phyloP scores from a whole-genome alignment of 768 basidiomycete species.

The Dendrothele bispora region DNA sequence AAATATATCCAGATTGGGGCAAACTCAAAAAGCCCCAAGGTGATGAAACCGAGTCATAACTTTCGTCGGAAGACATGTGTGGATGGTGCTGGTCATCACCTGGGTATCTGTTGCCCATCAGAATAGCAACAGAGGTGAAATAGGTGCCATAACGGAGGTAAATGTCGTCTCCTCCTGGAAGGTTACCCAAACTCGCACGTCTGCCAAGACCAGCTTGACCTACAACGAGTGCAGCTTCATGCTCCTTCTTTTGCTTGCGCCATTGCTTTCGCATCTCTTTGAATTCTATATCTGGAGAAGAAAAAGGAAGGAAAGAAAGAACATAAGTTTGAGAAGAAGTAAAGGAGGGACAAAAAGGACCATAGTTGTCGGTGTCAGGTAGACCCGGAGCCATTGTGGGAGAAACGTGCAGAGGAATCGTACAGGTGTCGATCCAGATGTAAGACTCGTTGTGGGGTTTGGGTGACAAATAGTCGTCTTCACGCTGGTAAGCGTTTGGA shows the following conservation, averaged over 20 bases:
- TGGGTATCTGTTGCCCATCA: constrained; percentile 31
- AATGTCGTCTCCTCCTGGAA: constrained; percentile 4
- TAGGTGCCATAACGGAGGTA: constrained; percentile 3
- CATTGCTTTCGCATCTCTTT: constrained; percentile 96
- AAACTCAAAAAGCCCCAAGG: constrained; percentile 21
- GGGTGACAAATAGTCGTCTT: constrained; percentile 17
- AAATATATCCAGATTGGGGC: constrained; percentile 15
- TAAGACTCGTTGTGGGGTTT: constrained; percentile 29
- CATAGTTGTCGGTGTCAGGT: constrained; percentile 54
- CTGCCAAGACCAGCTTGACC: constrained; percentile 2
- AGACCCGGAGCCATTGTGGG: constrained; percentile 31
- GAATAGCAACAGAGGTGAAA: constrained; percentile 5
- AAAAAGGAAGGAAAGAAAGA: constrained; percentile 1
- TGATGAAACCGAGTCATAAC: constrained; percentile 31
- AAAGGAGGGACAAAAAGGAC: constrained; percentile 51
- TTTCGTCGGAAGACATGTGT: constrained; percentile 22
- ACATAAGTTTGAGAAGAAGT: constrained; percentile 7
- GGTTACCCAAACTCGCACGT: background rate
- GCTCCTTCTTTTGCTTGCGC: constrained; percentile 91
- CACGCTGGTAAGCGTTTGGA: constrained; percentile 34
- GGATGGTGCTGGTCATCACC: constrained; percentile 26
- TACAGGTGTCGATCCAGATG: constrained; percentile 45
- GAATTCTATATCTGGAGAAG: constrained; percentile 68
- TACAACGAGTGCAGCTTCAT: constrained; percentile 20
- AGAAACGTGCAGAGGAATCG: constrained; percentile 44